phyloP scores from a whole-genome alignment of 2,329 filamentous ascomycete genomes.

The Hymenoscyphus fraxineus region DNA sequence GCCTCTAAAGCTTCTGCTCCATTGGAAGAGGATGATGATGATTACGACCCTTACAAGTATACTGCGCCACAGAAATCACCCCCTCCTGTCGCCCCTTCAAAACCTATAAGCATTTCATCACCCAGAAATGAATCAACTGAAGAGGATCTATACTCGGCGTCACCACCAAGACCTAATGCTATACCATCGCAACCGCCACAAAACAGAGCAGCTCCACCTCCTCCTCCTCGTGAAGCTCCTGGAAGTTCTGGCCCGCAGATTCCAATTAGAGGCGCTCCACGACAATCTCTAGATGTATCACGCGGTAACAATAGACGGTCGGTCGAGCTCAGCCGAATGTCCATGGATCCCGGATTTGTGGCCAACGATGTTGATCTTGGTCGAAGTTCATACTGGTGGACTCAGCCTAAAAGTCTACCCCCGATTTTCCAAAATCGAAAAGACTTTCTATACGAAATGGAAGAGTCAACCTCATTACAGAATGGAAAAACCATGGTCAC shows the following conservation, averaged over 20 bases:
- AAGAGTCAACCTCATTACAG: slow-evolving; percentile 69
- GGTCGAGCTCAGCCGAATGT: slow-evolving; percentile 71
- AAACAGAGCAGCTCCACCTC: slow-evolving; percentile 38
- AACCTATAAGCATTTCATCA: slow-evolving; percentile 17
- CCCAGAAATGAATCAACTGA: slow-evolving; percentile 25
- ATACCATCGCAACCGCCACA: slow-evolving; percentile 27
- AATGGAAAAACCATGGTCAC: slow-evolving; percentile 69
- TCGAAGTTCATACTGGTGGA: slow-evolving; percentile 78
- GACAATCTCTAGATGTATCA: slow-evolving; percentile 63
- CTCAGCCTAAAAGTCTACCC: slow-evolving; percentile 72
- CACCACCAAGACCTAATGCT: slow-evolving; percentile 32
- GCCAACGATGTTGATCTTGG: slow-evolving; percentile 83
- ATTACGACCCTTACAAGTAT: slow-evolving; percentile 67
- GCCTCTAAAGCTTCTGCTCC: slow-evolving; percentile 35
- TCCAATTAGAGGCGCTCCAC: slow-evolving; percentile 36
- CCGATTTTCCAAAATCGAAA: slow-evolving; percentile 77
- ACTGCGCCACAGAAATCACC: slow-evolving; percentile 35
- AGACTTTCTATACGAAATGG: slow-evolving; percentile 78
- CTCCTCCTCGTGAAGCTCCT: slow-evolving; percentile 16
- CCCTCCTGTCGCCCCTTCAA: slow-evolving; percentile 4
- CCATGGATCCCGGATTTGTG: slow-evolving; percentile 76
- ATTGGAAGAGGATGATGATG: slow-evolving; percentile 62
- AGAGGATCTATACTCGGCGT: slow-evolving; percentile 36
- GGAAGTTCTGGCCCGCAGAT: slow-evolving; percentile 26
- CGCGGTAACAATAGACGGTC: slow-evolving; percentile 49